A percentile compares a stretch with the other conserved stretches of the same genome.
Evolutionary conservation across 2,329 filamentous ascomycete species (phyloP).

Genomic region (Microascus cirrosus): DNA sequence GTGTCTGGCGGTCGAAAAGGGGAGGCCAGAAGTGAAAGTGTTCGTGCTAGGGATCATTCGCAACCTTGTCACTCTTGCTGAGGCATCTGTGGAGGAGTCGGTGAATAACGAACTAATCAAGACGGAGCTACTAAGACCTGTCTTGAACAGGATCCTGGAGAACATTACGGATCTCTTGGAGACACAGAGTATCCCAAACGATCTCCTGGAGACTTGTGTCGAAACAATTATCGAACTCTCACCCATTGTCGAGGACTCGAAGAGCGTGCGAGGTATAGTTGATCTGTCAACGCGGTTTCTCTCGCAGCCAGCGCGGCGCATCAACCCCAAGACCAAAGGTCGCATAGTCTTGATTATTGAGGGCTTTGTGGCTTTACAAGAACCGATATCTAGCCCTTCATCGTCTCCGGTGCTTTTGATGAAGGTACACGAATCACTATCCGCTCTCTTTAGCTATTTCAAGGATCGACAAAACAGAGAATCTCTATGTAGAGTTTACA

Average conservation of each 20-base stretch:
- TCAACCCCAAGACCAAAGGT: conserved; percentile 74
- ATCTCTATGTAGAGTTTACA: conserved; percentile 61
- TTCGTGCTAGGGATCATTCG: conserved; percentile 69
- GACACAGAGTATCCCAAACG: conserved; percentile 49
- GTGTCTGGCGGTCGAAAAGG: conserved; percentile 58
- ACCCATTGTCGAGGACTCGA: conserved; percentile 53
- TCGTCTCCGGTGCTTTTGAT: conserved; percentile 13
- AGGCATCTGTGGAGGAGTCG: conserved; percentile 40
- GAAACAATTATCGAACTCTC: conserved; percentile 68
- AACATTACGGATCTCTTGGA: conserved; percentile 60
- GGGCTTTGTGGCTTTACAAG: conserved; percentile 61
- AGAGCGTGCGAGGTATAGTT: conserved; percentile 66
- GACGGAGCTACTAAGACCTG: conserved; percentile 42
- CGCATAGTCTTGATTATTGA: conserved; percentile 70
- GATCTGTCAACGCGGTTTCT: conserved; percentile 72
- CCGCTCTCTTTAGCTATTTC: conserved; percentile 82
- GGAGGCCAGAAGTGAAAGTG: conserved; percentile 77
- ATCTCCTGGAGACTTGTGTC: conserved; percentile 69
- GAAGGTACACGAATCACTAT: conserved; percentile 46
- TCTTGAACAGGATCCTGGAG: conserved; percentile 49
- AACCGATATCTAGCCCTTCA: conserved; percentile 29
- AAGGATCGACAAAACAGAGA: conserved; percentile 68
- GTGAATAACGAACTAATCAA: conserved; percentile 47
- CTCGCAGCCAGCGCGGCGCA: conserved; percentile 70
- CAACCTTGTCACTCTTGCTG: conserved; percentile 52